Evolutionary conservation across 2,329 filamentous ascomycete species (phyloP).

Genomic region (Blastomyces gilchristii): DNA sequence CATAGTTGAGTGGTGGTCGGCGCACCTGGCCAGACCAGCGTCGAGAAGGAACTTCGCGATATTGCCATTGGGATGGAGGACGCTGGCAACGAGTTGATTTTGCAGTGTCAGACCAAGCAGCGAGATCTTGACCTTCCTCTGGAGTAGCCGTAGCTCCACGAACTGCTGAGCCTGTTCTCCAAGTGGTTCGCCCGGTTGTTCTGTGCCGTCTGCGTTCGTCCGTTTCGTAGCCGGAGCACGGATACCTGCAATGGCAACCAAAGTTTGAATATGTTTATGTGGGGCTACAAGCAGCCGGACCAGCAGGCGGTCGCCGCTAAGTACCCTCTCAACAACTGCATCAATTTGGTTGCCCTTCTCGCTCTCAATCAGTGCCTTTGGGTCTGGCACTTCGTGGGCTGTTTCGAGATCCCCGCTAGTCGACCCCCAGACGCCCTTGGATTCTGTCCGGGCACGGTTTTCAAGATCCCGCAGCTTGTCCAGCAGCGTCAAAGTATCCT

Average conservation of each 20-base stretch:
- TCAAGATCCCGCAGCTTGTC: slow-evolving; percentile 71
- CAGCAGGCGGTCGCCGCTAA: slow-evolving; percentile 83
- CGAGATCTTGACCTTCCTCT: slow-evolving; percentile 72
- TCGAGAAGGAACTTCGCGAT: slow-evolving; percentile 86
- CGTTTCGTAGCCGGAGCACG: slow-evolving; percentile 83
- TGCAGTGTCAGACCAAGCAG: slow-evolving; percentile 82
- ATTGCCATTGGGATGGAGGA: slow-evolving; percentile 82
- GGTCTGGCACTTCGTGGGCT: slow-evolving; percentile 67
- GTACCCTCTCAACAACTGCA: slow-evolving; percentile 78
- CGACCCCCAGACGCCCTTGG: slow-evolving; percentile 70
- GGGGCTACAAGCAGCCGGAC: slow-evolving; percentile 70
- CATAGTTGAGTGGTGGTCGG: slow-evolving; percentile 90
- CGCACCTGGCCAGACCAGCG: slow-evolving; percentile 81
- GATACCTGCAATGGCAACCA: slow-evolving; percentile 81
- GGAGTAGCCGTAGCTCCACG: slow-evolving; percentile 74
- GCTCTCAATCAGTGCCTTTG: slow-evolving; percentile 63
- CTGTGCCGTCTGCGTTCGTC: slow-evolving; percentile 66
- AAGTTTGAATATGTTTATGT: slow-evolving; percentile 76
- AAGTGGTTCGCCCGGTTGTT: slow-evolving; percentile 76
- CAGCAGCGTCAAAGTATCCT: slow-evolving; percentile 59
- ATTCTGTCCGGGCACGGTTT: slow-evolving; percentile 63
- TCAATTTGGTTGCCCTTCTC: slow-evolving; percentile 81
- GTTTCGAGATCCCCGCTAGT: slow-evolving; percentile 60
- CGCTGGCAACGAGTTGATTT: slow-evolving; percentile 76
- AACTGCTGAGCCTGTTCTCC: slow-evolving; percentile 83